A percentile compares a stretch with the other conserved stretches of the same genome.
These are phyloP conservation scores for Malus hybrid DNA, from an alignment of 331 rosid species.

Conservation along the genomic window DNA sequence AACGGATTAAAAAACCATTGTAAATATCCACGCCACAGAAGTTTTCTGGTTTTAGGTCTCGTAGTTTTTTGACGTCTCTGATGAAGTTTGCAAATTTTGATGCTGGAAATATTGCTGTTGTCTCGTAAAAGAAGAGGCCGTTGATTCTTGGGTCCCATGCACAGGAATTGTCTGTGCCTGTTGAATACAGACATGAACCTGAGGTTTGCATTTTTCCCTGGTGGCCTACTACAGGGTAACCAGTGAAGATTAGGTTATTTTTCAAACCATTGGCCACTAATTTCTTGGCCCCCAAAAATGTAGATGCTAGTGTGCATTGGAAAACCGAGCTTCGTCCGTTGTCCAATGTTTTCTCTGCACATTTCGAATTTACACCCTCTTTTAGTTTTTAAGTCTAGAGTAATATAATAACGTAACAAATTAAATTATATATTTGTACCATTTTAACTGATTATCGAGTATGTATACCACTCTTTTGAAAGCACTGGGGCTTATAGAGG, in stretches of 20 bases:
- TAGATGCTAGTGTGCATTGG: conserved; percentile 45
- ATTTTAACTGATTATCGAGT: background rate
- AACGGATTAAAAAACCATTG: conserved; percentile 60
- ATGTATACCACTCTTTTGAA: background rate
- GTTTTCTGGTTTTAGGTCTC: conserved; percentile 43
- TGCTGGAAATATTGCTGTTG: conserved; percentile 51
- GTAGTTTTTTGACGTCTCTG: conserved; percentile 41
- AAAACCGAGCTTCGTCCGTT: conserved; percentile 1
- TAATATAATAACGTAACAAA: no score
- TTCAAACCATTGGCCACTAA: conserved; percentile 56
- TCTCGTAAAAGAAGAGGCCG: conserved; percentile 56
- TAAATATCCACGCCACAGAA: conserved; percentile 68
- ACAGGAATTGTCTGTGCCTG: conserved; percentile 31
- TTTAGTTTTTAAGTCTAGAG: background rate
- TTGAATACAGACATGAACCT: conserved; percentile 48
- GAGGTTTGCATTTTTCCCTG: conserved; percentile 72
- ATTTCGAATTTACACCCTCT: background rate
- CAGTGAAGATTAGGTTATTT: conserved; percentile 42
- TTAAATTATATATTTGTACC: background rate
- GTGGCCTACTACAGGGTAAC: conserved; percentile 49
- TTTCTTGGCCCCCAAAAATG: conserved; percentile 41
- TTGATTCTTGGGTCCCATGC: conserved; percentile 83
- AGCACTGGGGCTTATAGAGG: background rate
- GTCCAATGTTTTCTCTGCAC: conserved; percentile 33
- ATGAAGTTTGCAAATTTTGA: conserved; percentile 37